Conservation (phyloP, 176 grass and related monocot genomes). For the Eragrostis curvula region DNA sequence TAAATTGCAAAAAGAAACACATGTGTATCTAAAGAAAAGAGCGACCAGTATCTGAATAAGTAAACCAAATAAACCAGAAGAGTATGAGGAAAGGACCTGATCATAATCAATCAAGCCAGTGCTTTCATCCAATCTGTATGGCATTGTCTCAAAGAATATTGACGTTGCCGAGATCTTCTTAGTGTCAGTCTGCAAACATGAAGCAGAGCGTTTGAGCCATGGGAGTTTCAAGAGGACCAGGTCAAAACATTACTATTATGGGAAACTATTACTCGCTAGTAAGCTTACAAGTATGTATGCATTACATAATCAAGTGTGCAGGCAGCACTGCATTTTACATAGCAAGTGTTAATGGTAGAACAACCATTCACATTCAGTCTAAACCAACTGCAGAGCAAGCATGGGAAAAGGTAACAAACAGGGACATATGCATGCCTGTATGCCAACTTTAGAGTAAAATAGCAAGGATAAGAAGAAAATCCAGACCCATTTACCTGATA, state of each 20-base stretch:
- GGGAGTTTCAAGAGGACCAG: slow-evolving; percentile 10
- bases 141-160: slow-evolving; percentile 99
- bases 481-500: slow-evolving; percentile 71
- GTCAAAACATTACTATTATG: slow-evolving; percentile 14
- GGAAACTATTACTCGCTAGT: neutral
- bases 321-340: slow-evolving; percentile 18
- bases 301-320: slow-evolving; percentile 25
- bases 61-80: slow-evolving; percentile 12
- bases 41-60: neutral
- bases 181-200: slow-evolving; percentile 88
- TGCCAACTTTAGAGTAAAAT: neutral
- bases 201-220: slow-evolving; percentile 44
- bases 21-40: slow-evolving; percentile 10
- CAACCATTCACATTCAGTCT: too few species aligned
- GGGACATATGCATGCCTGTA: slow-evolving; percentile 16
- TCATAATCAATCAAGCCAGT: slow-evolving; percentile 99
- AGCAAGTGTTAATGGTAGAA: too few species aligned
- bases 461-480: slow-evolving; percentile 31
- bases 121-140: slow-evolving; percentile 95
- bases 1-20: slow-evolving; percentile 18
- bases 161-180: slow-evolving; percentile 99
- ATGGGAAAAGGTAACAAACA: slow-evolving; percentile 25
- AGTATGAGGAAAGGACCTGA: slow-evolving; percentile 56
- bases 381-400: slow-evolving; percentile 8
- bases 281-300: neutral